Percentiles rank a stretch among this genome's conserved stretches.
Conservation (phyloP, 768 basidiomycete species). For the Suillus bovinus region DNA sequence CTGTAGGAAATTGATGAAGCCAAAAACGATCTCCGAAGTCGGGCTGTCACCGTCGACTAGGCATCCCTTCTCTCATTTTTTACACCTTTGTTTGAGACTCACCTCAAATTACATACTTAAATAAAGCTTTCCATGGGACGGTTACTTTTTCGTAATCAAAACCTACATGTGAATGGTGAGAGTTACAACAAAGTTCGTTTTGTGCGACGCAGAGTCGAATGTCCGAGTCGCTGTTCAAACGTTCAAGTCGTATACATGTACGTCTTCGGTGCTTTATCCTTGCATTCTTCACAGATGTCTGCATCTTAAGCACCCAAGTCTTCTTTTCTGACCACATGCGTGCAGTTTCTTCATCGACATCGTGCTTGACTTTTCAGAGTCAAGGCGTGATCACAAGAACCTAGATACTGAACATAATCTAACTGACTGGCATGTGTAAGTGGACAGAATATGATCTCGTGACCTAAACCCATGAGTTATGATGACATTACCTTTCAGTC, state of each 20-base stretch:
- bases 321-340: not conserved
- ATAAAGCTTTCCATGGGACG: not conserved
- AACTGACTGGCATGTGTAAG: not conserved
- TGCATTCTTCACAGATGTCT: not conserved
- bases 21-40: conserved; percentile 56
- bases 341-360: not conserved
- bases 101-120: not conserved
- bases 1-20: conserved; percentile 59
- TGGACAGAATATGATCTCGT: not conserved
- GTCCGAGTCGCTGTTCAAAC: not conserved
- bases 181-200: not conserved
- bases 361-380: not conserved
- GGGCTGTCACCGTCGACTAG: conserved; percentile 62
- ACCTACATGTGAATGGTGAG: not conserved
- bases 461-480: not conserved
- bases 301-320: not conserved
- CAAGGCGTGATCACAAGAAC: not conserved
- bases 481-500: not conserved
- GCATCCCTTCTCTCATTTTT: not conserved
- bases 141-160: not conserved
- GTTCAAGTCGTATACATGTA: not conserved
- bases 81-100: not conserved
- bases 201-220: not conserved
- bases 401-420: not conserved
- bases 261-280: not conserved